Evolutionary conservation across 805 yeast genomes (phyloP).

Genomic region (Barnettozyma siamensis): DNA sequence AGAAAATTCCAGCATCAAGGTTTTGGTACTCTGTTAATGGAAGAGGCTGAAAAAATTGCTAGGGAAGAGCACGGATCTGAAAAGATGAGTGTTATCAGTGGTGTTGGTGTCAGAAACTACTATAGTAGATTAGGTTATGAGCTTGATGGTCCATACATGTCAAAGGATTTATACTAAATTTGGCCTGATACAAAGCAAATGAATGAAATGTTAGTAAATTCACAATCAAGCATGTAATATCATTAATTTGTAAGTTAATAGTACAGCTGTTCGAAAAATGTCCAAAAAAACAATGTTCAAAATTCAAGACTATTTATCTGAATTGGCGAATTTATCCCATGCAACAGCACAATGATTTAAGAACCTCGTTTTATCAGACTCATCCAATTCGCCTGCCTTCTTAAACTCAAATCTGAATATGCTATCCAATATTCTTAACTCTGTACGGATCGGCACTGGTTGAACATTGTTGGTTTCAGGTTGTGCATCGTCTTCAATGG

Average conservation of each 20-base stretch:
- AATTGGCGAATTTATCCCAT: conserved; percentile 27
- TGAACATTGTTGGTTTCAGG: conserved; percentile 13
- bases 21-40: conserved; percentile 95
- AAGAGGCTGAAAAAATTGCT: conserved; percentile 95
- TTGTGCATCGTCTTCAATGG: conserved; percentile 31
- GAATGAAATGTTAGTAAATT: neutral
- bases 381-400: conserved; percentile 9
- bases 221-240: neutral
- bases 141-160: conserved; percentile 96
- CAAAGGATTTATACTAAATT: conserved; percentile 41
- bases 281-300: too few species aligned
- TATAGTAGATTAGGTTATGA: conserved; percentile 88
- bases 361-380: conserved; percentile 24
- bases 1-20: conserved; percentile 99
- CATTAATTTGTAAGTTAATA: neutral
- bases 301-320: conserved; percentile 1
- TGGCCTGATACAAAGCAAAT: neutral
- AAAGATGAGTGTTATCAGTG: conserved; percentile 90
- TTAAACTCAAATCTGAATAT: conserved; percentile 22
- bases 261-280: too few species aligned
- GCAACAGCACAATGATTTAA: conserved; percentile 30
- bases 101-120: conserved; percentile 96
- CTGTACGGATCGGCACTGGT: conserved; percentile 12
- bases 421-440: conserved; percentile 17
- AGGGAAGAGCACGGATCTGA: conserved; percentile 89